Conservation (phyloP, 169 alveolate species). For the Plasmodium relictum region DNA sequence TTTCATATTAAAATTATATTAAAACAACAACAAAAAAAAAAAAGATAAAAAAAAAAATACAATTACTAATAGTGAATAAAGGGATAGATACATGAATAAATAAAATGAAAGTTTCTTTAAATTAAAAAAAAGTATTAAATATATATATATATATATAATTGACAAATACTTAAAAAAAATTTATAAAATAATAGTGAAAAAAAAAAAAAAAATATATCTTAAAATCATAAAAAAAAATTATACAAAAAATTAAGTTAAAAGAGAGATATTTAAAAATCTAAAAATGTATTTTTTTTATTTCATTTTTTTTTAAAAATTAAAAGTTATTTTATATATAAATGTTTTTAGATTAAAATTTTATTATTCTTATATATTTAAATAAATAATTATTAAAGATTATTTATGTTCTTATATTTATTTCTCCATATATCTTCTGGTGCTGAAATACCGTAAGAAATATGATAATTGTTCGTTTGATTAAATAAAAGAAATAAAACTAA, state of each 20-base stretch:
- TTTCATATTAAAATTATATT: not conserved
- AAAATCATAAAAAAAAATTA: too few species aligned
- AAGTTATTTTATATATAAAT: not conserved
- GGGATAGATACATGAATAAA: not conserved
- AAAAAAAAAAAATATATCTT: too few species aligned
- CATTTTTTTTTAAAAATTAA: not conserved
- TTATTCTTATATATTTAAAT: too few species aligned
- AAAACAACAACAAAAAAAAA: not conserved
- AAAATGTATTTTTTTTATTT: too few species aligned
- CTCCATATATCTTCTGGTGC: slow-evolving; percentile 64
- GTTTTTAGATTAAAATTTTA: too few species aligned
- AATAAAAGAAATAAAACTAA: slow-evolving; percentile 47
- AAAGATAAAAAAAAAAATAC: not conserved
- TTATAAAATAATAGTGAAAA: too few species aligned
- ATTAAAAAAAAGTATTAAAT: too few species aligned
- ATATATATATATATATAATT: too few species aligned
- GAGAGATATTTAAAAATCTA: too few species aligned
- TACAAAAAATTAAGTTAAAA: too few species aligned
- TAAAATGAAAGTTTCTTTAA: not conserved
- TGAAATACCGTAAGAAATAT: slow-evolving; percentile 72
- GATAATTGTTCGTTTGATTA: slow-evolving; percentile 53
- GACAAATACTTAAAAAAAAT: too few species aligned
- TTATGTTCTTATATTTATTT: slow-evolving; percentile 36
- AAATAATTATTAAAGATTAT: slow-evolving; percentile 1
- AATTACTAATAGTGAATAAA: not conserved